Percentiles rank a stretch among this genome's conserved stretches.
These are phyloP conservation scores for Epichloe aotearoae DNA, from an alignment of 2,329 filamentous ascomycete genomes.

Conservation along the genomic window DNA sequence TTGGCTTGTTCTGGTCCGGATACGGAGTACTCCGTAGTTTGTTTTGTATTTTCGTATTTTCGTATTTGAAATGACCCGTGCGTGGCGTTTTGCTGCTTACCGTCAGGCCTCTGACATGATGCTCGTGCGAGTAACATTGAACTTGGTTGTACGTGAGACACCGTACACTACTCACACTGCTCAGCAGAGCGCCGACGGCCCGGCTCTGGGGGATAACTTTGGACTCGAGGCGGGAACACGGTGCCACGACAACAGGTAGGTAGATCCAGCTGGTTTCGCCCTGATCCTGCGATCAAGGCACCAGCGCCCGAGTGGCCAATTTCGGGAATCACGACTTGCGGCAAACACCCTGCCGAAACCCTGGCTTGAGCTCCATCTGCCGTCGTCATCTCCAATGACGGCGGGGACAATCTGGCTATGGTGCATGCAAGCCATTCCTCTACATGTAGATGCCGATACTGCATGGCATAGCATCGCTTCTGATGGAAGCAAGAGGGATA, in stretches of 20 bases:
- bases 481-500: neutral
- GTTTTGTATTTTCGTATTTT: no score
- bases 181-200: no score
- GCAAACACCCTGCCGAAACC: neutral
- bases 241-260: neutral
- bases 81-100: no score
- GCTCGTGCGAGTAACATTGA: no score
- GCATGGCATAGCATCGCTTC: neutral
- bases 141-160: no score
- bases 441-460: neutral
- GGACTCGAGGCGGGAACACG: neutral
- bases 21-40: no score
- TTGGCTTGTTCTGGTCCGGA: no score
- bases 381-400: neutral
- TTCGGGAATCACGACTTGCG: neutral
- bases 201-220: no score
- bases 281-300: neutral
- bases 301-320: slow-evolving; percentile 4
- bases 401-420: neutral
- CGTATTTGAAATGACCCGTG: no score
- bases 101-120: no score
- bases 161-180: no score
- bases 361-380: neutral
- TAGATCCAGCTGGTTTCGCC: neutral
- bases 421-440: neutral